Evolutionary conservation across 2,329 filamentous ascomycete genomes (phyloP).

Genomic region (Cryphonectria carpinicola): DNA sequence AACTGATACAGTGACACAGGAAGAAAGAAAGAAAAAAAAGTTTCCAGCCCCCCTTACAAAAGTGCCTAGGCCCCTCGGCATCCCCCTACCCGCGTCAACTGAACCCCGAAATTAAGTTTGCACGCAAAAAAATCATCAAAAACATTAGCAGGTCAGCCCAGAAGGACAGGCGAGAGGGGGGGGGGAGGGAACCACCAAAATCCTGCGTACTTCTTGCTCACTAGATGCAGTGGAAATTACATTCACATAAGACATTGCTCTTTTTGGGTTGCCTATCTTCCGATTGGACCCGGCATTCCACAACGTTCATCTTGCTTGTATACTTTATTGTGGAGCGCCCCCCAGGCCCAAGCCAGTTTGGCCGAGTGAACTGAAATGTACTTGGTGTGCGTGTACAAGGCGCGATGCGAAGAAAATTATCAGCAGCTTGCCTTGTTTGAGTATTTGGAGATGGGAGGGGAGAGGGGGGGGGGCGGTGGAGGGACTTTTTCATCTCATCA

Average conservation of each 20-base stretch:
- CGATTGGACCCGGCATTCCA: not conserved
- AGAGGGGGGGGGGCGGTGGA: too few species aligned
- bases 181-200: not conserved
- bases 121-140: not conserved
- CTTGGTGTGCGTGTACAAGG: not conserved
- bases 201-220: not conserved
- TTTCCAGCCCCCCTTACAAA: conserved; percentile 10
- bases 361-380: not conserved
- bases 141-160: not conserved
- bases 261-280: not conserved
- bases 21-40: not conserved
- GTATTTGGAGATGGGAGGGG: not conserved
- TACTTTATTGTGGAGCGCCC: not conserved
- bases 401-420: not conserved
- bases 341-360: not conserved
- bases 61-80: not conserved
- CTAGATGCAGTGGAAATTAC: conserved; percentile 8
- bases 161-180: not conserved
- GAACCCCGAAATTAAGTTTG: conserved; percentile 7
- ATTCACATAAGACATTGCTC: conserved; percentile 9
- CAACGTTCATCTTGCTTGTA: not conserved
- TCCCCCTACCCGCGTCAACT: not conserved
- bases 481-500: too few species aligned
- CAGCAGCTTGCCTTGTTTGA: too few species aligned
- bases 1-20: not conserved